Evolutionary conservation across 306 rosid species (phyloP).

Genomic region (Lathyrus sativus): DNA sequence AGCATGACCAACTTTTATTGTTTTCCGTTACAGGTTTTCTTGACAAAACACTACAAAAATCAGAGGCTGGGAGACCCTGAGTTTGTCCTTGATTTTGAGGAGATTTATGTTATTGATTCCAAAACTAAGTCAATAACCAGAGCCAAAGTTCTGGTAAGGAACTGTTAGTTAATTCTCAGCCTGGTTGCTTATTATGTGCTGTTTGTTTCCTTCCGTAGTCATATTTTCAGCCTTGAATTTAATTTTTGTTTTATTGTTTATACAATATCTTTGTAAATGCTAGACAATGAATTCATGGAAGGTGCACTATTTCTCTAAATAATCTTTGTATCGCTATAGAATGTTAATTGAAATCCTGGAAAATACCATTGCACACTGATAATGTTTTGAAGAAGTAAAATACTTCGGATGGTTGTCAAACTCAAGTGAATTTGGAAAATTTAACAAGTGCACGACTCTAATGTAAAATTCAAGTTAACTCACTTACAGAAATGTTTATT

Average conservation of each 20-base stretch:
- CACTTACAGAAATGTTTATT: not conserved
- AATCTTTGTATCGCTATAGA: not conserved
- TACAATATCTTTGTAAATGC: slow-evolving; percentile 6
- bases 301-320: not conserved
- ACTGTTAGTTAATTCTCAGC: slow-evolving; percentile 13
- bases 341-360: slow-evolving; percentile 20
- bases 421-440: not conserved
- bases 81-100: slow-evolving; percentile 90
- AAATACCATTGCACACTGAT: slow-evolving; percentile 16
- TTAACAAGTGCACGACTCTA: not conserved
- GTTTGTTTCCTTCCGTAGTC: slow-evolving; percentile 16
- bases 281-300: slow-evolving; percentile 15
- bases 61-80: slow-evolving; percentile 76
- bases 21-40: slow-evolving; percentile 62
- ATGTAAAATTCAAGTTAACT: not conserved
- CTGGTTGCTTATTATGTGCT: slow-evolving; percentile 16
- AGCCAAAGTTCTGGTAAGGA: slow-evolving; percentile 81
- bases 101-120: slow-evolving; percentile 87
- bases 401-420: not conserved
- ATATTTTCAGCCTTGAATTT: slow-evolving; percentile 32
- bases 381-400: slow-evolving; percentile 2
- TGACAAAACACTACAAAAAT: slow-evolving; percentile 90
- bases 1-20: not conserved
- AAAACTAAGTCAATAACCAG: slow-evolving; percentile 84
- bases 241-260: slow-evolving; percentile 13